Evolutionary conservation across 1,139 yeast genomes (phyloP).

Genomic region (Yarrowia galli): DNA sequence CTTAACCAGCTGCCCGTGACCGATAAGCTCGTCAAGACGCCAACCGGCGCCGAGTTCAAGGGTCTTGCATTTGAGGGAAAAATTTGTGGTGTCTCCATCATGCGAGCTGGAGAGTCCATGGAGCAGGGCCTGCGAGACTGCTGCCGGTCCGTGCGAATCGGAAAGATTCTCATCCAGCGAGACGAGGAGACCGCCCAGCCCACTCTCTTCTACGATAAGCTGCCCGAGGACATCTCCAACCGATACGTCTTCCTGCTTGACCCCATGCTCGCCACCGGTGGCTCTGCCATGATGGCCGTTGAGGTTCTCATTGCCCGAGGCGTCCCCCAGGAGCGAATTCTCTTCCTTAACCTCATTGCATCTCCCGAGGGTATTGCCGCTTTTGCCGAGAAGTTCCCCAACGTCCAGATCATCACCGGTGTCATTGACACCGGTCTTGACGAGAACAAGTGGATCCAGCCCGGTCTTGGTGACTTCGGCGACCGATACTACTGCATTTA

Average conservation of each 20-base stretch:
- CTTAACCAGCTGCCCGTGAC: conserved; percentile 90
- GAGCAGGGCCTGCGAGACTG: conserved; percentile 97
- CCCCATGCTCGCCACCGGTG: conserved; percentile 99
- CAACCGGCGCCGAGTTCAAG: conserved; percentile 71
- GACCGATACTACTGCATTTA: conserved; percentile 94
- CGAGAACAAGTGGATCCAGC: conserved; percentile 82
- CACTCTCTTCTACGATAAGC: conserved; percentile 77
- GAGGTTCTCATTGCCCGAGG: conserved; percentile 88
- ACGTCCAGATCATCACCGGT: conserved; percentile 89
- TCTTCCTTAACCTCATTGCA: conserved; percentile 88
- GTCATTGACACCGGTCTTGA: conserved; percentile 87
- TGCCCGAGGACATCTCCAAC: conserved; percentile 88
- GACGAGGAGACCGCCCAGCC: conserved; percentile 86
- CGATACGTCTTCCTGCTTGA: conserved; percentile 90
- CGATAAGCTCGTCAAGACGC: conserved; percentile 70
- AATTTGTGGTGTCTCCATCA: conserved; percentile 96
- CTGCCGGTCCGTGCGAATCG: conserved; percentile 93
- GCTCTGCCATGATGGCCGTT: conserved; percentile 96
- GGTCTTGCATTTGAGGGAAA: conserved; percentile 90
- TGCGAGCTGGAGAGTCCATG: conserved; percentile 98
- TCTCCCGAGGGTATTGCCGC: conserved; percentile 91
- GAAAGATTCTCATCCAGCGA: conserved; percentile 93
- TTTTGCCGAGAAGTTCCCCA: conserved; percentile 80
- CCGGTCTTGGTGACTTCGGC: conserved; percentile 98
- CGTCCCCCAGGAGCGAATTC: conserved; percentile 82